Conservation (phyloP, 2,329 filamentous ascomycete species). For the Diaporthe caulivora region DNA sequence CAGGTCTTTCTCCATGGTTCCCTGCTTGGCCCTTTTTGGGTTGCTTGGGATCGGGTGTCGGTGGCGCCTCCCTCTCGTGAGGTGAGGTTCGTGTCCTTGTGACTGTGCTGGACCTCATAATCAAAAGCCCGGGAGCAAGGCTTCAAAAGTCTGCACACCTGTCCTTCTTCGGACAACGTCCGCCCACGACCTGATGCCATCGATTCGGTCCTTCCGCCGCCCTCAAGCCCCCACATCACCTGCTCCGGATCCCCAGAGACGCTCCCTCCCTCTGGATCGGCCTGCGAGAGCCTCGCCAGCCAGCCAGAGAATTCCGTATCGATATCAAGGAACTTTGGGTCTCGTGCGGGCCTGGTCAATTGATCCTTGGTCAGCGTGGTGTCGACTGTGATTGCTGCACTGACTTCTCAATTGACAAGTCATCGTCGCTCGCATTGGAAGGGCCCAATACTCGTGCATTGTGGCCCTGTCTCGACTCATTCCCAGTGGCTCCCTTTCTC, state of each 20-base stretch:
- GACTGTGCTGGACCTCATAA: conserved; percentile 13
- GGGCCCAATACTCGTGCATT: not conserved
- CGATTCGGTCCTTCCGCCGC: conserved; percentile 36
- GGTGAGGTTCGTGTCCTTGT: conserved; percentile 20
- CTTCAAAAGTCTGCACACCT: conserved; percentile 20
- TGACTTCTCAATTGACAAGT: not conserved
- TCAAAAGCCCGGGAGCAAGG: not conserved
- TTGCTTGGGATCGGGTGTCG: conserved; percentile 23
- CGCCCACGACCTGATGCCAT: conserved; percentile 31
- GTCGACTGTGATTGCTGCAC: not conserved
- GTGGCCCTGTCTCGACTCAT: conserved; percentile 23
- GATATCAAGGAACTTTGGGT: not conserved
- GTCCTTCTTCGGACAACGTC: conserved; percentile 30
- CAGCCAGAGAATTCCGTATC: not conserved
- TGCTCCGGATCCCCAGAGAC: conserved; percentile 28
- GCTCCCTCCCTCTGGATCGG: conserved; percentile 16
- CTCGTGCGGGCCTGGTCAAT: not conserved
- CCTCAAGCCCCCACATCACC: conserved; percentile 29
- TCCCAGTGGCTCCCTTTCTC: conserved; percentile 8
- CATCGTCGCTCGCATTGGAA: conserved; percentile 7
- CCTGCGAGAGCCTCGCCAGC: conserved; percentile 3
- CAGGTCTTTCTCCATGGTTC: not conserved
- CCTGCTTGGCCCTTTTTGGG: not conserved
- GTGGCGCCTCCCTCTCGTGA: conserved; percentile 32
- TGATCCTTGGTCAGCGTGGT: not conserved